Evolutionary conservation across 345 rosid genomes (phyloP), one percentile per base, ranked within the genome.

Genomic region (Linum trigynum): DNA sequence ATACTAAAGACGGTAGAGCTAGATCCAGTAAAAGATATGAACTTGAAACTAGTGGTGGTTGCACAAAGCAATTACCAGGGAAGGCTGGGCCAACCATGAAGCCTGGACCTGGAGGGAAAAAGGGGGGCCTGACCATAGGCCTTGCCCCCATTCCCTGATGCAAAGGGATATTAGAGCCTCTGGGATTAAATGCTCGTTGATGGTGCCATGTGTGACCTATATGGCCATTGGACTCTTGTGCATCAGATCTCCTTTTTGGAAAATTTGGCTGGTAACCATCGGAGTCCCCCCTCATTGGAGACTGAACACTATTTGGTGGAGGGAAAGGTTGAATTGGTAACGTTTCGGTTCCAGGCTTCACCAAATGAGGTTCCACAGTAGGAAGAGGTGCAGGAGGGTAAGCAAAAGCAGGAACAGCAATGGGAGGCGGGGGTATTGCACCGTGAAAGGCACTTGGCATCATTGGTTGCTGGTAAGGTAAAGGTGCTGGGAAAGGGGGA

Each of bases 61-160:
- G 32, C 32, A 23, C 32, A 23, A 23, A 23, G 32, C 32, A 23
- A 41, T 84, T 87, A 95, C 99, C 97, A 16, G 86, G 87, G 72
- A 82, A 83, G 70, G 79, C 69, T 59, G 97, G 91, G 72, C 85
- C 90, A 65, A 84, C 78, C 79, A 88, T 71, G 82, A 79, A 86
- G 50, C 92, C 85, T 6, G 91, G 95, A 71, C 79, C 75, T 41
- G 92, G 87, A 71, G 84, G 80, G 75, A 81, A 77, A 67, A 66
- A 87, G 7, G 87, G 86, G 51, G 83, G 75, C 78, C 95, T 84
- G 55, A 72, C 48, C 69, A 86, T 74, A 68, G 83, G 76, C 77
- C 95, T 82, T 2, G 92, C 86, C 74, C 91, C 96, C 43, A 81
- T 69, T 48, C 84, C 81, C 55, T 70, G 91, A 38, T 83, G 96